phyloP scores from a whole-genome alignment of 305 asterid species.

The Fraxinus latifolia region DNA sequence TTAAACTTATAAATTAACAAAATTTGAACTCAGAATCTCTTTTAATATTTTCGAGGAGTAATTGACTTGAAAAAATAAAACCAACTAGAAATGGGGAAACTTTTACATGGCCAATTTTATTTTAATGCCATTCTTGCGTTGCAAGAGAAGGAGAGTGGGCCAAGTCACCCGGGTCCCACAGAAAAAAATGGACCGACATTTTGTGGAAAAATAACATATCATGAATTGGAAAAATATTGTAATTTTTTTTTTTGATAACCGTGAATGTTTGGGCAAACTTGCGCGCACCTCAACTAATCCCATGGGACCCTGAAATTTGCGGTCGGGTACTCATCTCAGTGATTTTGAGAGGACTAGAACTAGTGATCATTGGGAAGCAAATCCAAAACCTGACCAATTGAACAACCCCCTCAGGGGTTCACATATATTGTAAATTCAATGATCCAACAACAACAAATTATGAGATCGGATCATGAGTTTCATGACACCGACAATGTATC shows the following conservation, averaged over 20 bases:
- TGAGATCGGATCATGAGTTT: background rate
- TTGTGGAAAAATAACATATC: background rate
- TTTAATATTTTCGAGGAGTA: background rate
- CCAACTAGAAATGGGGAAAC: background rate
- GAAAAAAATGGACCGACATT: background rate
- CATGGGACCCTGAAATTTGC: too few relatives aligned
- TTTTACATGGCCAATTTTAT: background rate
- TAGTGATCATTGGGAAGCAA: too few relatives aligned
- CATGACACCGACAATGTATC: background rate
- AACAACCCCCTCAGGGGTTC: too few relatives aligned
- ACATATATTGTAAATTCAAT: background rate
- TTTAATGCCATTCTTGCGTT: background rate
- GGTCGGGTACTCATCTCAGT: too few relatives aligned
- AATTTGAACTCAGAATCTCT: background rate
- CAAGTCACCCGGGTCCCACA: background rate
- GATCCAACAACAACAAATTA: background rate
- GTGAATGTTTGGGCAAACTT: too few relatives aligned
- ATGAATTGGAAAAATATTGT: background rate
- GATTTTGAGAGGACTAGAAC: too few relatives aligned
- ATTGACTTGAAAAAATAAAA: background rate
- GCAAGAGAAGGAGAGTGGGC: background rate
- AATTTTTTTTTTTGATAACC: too few relatives aligned
- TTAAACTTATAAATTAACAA: background rate
- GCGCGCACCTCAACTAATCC: too few relatives aligned
- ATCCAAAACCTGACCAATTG: too few relatives aligned